Percentiles rank a stretch among this genome's conserved stretches.
These are phyloP conservation scores for Aspergillus cejpii DNA, from an alignment of 2,329 filamentous ascomycete genomes.

Conservation along the genomic window DNA sequence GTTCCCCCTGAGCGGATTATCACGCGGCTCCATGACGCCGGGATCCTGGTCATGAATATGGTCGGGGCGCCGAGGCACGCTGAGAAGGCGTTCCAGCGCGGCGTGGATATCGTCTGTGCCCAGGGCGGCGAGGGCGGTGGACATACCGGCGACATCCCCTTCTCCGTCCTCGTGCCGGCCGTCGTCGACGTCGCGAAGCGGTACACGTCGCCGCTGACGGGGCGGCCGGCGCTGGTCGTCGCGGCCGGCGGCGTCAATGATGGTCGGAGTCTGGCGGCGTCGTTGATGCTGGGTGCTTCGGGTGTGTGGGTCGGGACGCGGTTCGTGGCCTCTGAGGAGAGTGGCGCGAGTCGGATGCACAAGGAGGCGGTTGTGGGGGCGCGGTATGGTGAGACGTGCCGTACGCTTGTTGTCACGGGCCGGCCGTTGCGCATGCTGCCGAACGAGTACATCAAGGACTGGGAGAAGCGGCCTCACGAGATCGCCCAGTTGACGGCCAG, in stretches of 20 bases:
- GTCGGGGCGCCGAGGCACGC: slow-evolving; percentile 89
- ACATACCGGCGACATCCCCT: slow-evolving; percentile 82
- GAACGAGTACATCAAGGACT: slow-evolving; percentile 75
- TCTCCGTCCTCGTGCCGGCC: slow-evolving; percentile 76
- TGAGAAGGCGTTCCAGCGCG: slow-evolving; percentile 74
- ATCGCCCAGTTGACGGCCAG: slow-evolving; percentile 67
- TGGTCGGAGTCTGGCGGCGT: slow-evolving; percentile 70
- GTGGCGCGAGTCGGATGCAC: slow-evolving; percentile 71
- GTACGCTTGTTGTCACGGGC: slow-evolving; percentile 76
- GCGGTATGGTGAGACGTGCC: slow-evolving; percentile 68
- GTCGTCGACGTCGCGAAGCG: slow-evolving; percentile 74
- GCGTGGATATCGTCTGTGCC: slow-evolving; percentile 84
- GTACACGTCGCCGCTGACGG: slow-evolving; percentile 66
- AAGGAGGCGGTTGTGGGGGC: slow-evolving; percentile 80
- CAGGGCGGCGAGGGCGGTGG: slow-evolving; percentile 92
- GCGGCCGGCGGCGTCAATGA: slow-evolving; percentile 84
- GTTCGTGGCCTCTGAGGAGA: slow-evolving; percentile 78
- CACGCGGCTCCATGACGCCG: slow-evolving; percentile 67
- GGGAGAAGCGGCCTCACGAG: slow-evolving; percentile 69
- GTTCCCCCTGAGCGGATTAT: slow-evolving; percentile 71
- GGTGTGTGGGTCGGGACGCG: slow-evolving; percentile 94
- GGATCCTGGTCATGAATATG: slow-evolving; percentile 94
- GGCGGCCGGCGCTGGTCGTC: slow-evolving; percentile 68
- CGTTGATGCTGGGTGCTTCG: slow-evolving; percentile 77
- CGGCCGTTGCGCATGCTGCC: slow-evolving; percentile 71